Percentiles rank a stretch among this genome's conserved stretches.
These are phyloP conservation scores for Trichoderma atrobrunneum DNA, from an alignment of 2,329 filamentous ascomycete species.

Conservation along the genomic window DNA sequence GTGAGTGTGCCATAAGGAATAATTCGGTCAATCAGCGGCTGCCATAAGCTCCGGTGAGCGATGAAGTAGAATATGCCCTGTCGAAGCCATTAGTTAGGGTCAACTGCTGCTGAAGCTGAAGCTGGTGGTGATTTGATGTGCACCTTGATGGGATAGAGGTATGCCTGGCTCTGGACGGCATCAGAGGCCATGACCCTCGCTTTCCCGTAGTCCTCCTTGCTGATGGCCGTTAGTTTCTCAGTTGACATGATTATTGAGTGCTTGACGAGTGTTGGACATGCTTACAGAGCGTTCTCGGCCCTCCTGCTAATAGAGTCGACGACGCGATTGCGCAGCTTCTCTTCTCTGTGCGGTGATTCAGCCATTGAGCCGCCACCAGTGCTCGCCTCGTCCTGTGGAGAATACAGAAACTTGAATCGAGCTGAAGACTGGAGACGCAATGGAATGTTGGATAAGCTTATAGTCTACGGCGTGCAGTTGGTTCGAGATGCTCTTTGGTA, in stretches of 20 bases:
- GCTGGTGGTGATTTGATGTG: not conserved
- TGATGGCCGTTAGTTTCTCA: conserved; percentile 27
- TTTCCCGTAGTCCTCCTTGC: conserved; percentile 68
- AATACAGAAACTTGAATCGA: not conserved
- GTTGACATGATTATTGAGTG: not conserved
- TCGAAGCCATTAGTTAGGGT: not conserved
- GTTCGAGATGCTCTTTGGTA: not conserved
- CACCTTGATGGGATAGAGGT: conserved; percentile 79
- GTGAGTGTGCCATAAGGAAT: conserved; percentile 67
- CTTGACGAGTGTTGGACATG: not conserved
- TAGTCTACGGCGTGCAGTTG: not conserved
- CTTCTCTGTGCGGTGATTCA: conserved; percentile 15
- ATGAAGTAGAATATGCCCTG: conserved; percentile 60
- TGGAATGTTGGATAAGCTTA: not conserved
- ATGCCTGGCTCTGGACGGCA: conserved; percentile 72
- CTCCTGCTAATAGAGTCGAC: conserved; percentile 42
- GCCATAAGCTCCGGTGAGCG: conserved; percentile 55
- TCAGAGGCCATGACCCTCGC: conserved; percentile 62
- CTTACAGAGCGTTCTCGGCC: conserved; percentile 51
- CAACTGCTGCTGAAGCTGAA: not conserved
- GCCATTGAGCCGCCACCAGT: conserved; percentile 18
- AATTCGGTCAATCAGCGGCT: conserved; percentile 54
- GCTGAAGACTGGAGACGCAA: not conserved
- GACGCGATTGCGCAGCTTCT: conserved; percentile 32
- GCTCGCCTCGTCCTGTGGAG: not conserved